Evolutionary conservation across 306 rosid genomes (phyloP).

Genomic region (Acacia acuminata): DNA sequence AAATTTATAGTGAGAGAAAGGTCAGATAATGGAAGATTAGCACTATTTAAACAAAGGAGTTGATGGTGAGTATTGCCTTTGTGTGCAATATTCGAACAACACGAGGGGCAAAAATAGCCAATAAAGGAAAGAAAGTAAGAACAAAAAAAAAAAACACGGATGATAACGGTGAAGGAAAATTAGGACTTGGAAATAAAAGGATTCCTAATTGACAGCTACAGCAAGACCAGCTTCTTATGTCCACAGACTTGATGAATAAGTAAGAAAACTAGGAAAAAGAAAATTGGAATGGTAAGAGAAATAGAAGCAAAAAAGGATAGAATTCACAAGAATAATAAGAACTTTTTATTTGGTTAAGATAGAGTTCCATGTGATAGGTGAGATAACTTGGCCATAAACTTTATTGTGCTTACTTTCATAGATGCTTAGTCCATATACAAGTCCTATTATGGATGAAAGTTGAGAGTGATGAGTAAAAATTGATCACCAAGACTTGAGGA

Average conservation of each 20-base stretch:
- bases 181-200: background rate
- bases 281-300: background rate
- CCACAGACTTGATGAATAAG: background rate
- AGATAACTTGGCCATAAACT: conserved; percentile 1
- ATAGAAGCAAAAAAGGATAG: background rate
- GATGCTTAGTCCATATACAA: background rate
- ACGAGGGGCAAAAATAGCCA: background rate
- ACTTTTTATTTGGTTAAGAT: background rate
- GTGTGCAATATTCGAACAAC: background rate
- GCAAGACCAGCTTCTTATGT: background rate
- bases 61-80: background rate
- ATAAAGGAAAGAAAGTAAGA: background rate
- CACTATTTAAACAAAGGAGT: background rate
- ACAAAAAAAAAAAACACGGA: background rate
- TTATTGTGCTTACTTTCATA: background rate
- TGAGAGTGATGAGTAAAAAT: background rate
- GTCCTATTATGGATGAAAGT: conserved; percentile 12
- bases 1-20: background rate
- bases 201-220: background rate
- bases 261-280: background rate
- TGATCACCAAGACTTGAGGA: background rate
- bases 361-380: background rate
- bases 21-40: background rate
- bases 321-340: background rate
- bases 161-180: background rate